Evolutionary conservation across 2,329 filamentous ascomycete genomes (phyloP), one percentile per base, ranked within the genome.

Genomic region (Alternaria panax): DNA sequence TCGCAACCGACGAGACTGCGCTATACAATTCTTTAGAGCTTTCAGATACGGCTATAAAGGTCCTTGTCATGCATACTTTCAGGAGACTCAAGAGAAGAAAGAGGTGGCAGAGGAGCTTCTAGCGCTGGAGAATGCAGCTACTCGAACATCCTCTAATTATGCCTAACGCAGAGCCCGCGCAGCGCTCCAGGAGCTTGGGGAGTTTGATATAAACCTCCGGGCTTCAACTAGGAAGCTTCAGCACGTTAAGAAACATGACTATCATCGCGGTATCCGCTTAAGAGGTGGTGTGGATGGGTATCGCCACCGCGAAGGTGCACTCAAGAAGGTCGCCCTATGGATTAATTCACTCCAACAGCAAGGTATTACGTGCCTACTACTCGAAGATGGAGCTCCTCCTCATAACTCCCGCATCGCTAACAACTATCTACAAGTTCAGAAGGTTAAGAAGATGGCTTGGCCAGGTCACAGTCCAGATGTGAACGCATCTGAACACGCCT

Each of bases 401-500:
- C 40, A 64, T 20, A 56, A 59, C 16, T 57, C 48, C 9, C 30
- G 52, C 9, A 59, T 62, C 18, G 24, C 48, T 4, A 20, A 32
- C 12, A 27, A 61, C 20, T 64, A 60, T 18, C 25, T 57, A 16
- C 42, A 12, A 22, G 30, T 59, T 22, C n/a, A 58, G 36, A 20
- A 38, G 5, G 27, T 62, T 9, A 40, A 64, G 8, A 42, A 22
- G 8, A 22, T 62, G 38, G 41, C 18, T 18, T 62, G 28, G 62
- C 55, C 50, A 6, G 45, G 62, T 36, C 16, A 36, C 34, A 36
- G 34, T 18, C 34, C 6, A 12, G 43, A 63, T 25, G 46, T 59
- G 9, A 63, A 63, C 34, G 54, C 60, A 43, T 41, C 36, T 41
- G 32, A 63, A 52, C 57, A 63, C 42, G 53, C 57, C 47, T 63